phyloP scores from a whole-genome alignment of 768 basidiomycete genomes.

The Amyloporia xantha region DNA sequence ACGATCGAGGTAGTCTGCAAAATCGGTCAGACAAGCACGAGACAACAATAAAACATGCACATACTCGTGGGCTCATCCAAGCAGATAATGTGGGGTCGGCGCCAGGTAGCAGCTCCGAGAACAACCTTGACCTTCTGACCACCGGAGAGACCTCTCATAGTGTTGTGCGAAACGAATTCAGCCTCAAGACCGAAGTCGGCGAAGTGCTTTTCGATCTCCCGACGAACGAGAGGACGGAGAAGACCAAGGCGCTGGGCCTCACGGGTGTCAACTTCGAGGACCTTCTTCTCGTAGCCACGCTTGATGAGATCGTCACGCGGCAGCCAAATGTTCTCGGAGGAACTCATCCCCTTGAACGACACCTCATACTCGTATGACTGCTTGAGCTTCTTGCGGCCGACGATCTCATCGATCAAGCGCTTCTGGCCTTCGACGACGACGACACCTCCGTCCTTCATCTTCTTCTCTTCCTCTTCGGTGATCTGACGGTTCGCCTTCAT shows the following conservation, averaged over 20 bases:
- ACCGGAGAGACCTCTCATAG: constrained; percentile 97
- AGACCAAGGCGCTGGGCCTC: constrained; percentile 96
- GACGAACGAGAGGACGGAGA: constrained; percentile 92
- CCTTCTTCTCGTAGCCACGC: constrained; percentile 99
- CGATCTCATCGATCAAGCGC: constrained; percentile 89
- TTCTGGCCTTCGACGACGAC: constrained; percentile 92
- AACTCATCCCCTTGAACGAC: constrained; percentile 89
- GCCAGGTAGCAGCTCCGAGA: constrained; percentile 97
- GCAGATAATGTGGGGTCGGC: constrained; percentile 95
- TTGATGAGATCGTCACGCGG: constrained; percentile 95
- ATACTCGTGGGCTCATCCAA: constrained; percentile 93
- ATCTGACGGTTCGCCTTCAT: constrained; percentile 86
- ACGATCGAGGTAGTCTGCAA: constrained; percentile 92
- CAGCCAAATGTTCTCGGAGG: constrained; percentile 98
- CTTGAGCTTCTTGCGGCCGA: constrained; percentile 93
- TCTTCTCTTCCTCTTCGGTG: constrained; percentile 79
- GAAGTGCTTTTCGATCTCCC: constrained; percentile 99
- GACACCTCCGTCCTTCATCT: constrained; percentile 93
- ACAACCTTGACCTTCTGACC: constrained; percentile 99
- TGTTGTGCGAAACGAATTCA: constrained; percentile 99
- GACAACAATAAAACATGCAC: constrained; percentile 21
- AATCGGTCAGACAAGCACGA: constrained; percentile 7
- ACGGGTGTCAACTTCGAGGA: constrained; percentile 93
- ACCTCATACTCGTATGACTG: constrained; percentile 99
- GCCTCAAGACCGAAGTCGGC: constrained; percentile 98